These are phyloP conservation scores for Chrysoporthe austroafricana DNA, from an alignment of 2,329 filamentous ascomycete species.

Conservation along the genomic window DNA sequence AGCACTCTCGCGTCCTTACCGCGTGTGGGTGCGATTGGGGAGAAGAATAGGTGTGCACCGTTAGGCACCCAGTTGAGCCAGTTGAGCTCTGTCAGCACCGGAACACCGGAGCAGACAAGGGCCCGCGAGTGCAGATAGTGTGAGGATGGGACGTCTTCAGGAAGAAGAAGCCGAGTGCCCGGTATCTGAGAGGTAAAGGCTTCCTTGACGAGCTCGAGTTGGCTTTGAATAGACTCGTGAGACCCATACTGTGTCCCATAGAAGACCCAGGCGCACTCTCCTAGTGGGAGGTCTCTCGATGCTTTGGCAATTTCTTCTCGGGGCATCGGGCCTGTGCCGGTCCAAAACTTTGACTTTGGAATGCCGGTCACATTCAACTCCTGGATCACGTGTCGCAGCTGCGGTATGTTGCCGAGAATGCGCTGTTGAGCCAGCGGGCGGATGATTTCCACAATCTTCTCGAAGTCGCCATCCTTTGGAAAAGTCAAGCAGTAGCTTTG, in stretches of 20 bases:
- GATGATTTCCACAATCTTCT: constrained; percentile 42
- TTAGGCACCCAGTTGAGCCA: constrained; percentile 45
- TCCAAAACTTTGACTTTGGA: constrained; percentile 39
- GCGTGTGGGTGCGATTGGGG: constrained; percentile 41
- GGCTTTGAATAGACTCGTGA: constrained; percentile 33
- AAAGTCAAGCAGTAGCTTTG: constrained; percentile 47
- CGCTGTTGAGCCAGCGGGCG: constrained; percentile 42
- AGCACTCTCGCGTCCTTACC: constrained; percentile 41
- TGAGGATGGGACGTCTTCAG: constrained; percentile 41
- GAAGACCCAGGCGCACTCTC: constrained; percentile 50
- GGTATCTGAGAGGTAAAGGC: constrained; percentile 38
- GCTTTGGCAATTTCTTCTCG: constrained; percentile 37
- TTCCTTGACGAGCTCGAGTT: constrained; percentile 39
- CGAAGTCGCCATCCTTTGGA: constrained; percentile 41
- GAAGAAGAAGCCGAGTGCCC: constrained; percentile 41
- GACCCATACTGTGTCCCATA: constrained; percentile 46
- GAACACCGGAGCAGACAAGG: constrained; percentile 42
- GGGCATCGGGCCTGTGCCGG: constrained; percentile 35
- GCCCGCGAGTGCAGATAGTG: constrained; percentile 43
- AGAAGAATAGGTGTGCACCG: constrained; percentile 43
- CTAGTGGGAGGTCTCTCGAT: constrained; percentile 44
- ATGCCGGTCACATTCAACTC: constrained; percentile 48
- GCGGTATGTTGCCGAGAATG: constrained; percentile 53
- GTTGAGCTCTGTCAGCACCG: constrained; percentile 44
- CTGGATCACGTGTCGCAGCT: constrained; percentile 48